These are phyloP conservation scores for Amoebophrya sp. DNA, from an alignment of 169 alveolate species.

Conservation along the genomic window DNA sequence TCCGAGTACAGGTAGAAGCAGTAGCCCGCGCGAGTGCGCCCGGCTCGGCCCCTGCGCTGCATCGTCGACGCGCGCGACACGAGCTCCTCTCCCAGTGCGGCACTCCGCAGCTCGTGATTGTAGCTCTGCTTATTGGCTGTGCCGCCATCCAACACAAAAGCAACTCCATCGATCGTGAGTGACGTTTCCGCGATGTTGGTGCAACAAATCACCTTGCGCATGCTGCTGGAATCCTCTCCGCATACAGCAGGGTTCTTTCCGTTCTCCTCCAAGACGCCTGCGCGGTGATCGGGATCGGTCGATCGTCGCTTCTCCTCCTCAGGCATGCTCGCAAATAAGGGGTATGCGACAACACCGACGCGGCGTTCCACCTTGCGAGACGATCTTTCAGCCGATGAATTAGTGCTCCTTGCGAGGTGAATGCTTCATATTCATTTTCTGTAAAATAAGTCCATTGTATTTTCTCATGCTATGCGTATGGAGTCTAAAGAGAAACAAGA, in stretches of 20 bases:
- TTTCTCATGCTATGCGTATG: no score
- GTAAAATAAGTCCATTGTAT: no score
- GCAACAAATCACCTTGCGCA: neutral
- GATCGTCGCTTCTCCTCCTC: neutral
- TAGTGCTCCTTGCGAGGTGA: no score
- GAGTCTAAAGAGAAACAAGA: no score
- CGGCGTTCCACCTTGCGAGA: no score
- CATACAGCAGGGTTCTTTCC: neutral
- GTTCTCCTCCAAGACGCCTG: neutral
- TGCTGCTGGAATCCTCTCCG: neutral
- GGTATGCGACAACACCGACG: neutral
- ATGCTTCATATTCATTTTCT: no score
- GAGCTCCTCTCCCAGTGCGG: neutral
- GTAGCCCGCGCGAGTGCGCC: neutral
- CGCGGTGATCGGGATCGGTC: neutral
- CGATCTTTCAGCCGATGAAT: no score
- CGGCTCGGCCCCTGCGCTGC: neutral
- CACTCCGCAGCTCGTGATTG: neutral
- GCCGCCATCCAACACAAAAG: neutral
- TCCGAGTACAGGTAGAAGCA: neutral
- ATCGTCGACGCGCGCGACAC: neutral
- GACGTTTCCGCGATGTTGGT: constrained; percentile 24
- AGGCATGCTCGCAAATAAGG: neutral
- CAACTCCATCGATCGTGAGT: neutral
- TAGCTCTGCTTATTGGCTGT: neutral